A percentile compares a stretch with the other conserved stretches of the same genome.
phyloP scores from a whole-genome alignment of 768 basidiomycete species.

The Hygrophoropsis aurantiaca region DNA sequence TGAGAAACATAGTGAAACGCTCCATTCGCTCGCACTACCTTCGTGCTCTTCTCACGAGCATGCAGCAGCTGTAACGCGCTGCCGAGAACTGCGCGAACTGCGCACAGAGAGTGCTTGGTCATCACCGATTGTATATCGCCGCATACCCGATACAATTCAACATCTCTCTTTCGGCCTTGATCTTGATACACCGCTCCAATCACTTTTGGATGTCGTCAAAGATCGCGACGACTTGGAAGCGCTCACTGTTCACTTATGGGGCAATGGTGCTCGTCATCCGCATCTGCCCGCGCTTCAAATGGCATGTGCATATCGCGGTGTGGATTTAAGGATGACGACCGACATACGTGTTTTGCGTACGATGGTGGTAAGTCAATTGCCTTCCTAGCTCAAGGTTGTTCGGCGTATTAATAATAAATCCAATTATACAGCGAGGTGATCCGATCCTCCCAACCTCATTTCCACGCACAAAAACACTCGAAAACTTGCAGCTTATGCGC shows the following conservation, averaged over 20 bases:
- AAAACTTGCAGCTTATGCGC: constrained; percentile 8
- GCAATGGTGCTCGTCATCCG: constrained; percentile 48
- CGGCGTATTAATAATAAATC: constrained; percentile 12
- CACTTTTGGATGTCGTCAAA: constrained; percentile 57
- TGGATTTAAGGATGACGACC: constrained; percentile 50
- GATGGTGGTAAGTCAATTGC: constrained; percentile 41
- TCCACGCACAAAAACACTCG: constrained; percentile 14
- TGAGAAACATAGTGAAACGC: constrained; percentile 43
- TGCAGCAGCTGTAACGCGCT: constrained; percentile 44
- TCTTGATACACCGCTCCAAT: constrained; percentile 51
- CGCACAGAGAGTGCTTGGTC: constrained; percentile 54
- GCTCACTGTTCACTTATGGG: constrained; percentile 56
- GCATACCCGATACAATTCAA: constrained; percentile 47
- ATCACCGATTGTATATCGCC: constrained; percentile 45
- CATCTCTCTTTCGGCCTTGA: constrained; percentile 64
- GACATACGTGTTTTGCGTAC: constrained; percentile 55
- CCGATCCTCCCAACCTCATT: constrained; percentile 16
- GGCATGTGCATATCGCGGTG: constrained; percentile 61
- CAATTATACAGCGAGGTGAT: constrained; percentile 22
- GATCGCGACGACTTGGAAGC: constrained; percentile 40
- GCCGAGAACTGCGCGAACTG: constrained; percentile 51
- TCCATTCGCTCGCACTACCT: constrained; percentile 60
- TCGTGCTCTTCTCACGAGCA: constrained; percentile 50
- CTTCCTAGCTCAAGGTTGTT: constrained; percentile 5
- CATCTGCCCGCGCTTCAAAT: constrained; percentile 57